Base-by-base conservation (phyloP, 495 filamentous ascomycete genomes). In the Hypoxylon perforatum region DNA sequence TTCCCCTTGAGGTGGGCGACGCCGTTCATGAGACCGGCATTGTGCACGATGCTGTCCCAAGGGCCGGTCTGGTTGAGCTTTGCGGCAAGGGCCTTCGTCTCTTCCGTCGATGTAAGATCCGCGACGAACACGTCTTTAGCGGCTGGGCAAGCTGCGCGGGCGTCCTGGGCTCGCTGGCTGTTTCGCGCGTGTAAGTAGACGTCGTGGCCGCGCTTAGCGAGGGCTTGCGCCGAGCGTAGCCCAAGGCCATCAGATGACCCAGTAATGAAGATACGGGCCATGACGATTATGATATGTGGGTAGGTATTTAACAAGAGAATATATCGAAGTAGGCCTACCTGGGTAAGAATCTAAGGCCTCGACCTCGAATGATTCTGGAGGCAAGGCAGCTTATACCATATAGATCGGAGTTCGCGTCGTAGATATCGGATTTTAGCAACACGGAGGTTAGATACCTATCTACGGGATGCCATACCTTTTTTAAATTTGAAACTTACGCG, bases 141-240 rank as follows among this genome's bases (percentile, higher is more conserved):
- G 14, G 75, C 78, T 0, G 84, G 84, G 17, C 81, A 79, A 15
- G 80, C 81, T 22, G 73, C 49, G 12, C 73, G 73, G 0, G 84
- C 78, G 23, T 82, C 75, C 9, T 67, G 53, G 1, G 84, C 84
- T 42, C 86, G 80, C 6, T 80, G 70, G 23, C 73, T 56, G 73
- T 82, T 87, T 49, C 85, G 83, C 1, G 84, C 86, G 67, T 89
- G 86, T 0, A 88, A 78, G 51, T 82, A 78, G 51, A 88, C 85
- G 3, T 77, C 68, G 73, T 88, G 85, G 42, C 86, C 85, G 33
- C 78, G 76, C 1, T 81, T 71, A 42, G 81, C 49, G 22, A 88
- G 84, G 28, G 73, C 56, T 58, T 81, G 81, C 41, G 85, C 86
- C 0, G 81, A 77, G 4, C 78, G 76, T 35, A 75, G 81, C 59